Evolutionary conservation across 1,139 yeast genomes (phyloP), one percentile per base, ranked within the genome.

Genomic region (Blastobotrys serpentis): DNA sequence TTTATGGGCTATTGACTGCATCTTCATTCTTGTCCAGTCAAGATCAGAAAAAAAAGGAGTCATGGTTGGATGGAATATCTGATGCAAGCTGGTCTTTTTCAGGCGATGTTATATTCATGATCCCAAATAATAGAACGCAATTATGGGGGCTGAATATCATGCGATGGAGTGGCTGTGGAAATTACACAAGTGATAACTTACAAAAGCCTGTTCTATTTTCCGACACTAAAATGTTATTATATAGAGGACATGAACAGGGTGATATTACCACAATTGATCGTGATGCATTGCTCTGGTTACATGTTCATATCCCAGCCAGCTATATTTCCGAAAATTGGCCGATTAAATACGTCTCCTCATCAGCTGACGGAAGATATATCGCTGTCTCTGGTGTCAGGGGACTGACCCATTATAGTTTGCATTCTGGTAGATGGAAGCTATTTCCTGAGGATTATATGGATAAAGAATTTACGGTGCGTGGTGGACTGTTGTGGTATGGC

Each of bases 341-440:
- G 2, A 57, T 73, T 1, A 58, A 63, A 11, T 64, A 63, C 38
- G 68, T 67, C 2, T 58, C 70, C 18, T 54, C 68, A 13, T 69
- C 73, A 7, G 55, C 63, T 4, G 73, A 71, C 43, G 76, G 75
- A n/a, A 53, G 70, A 36, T 71, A 65, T 48, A 60, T 72, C 7
- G 77, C 76, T 0, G 61, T 73, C 8, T 71, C 76, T 0, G 77
- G 77, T 1, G 55, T 62, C 1, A 56, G 66, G 6, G 77, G 77
- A 1, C 57, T 73, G 22, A 68, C 73, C 22, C 71, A 70, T 50
- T 71, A 69, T 51, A 63, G 70, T 32, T 51, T 67, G 7, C 61
- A 60, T 40, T 61, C 72, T 10, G 72, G 72, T 2, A 63, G 69
- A 25, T 72, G 77, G 77, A 71, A 69, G 50, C 53, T 69, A 51